phyloP scores from a whole-genome alignment of 2,329 filamentous ascomycete genomes.

The Purpureocillium takamizusanense region DNA sequence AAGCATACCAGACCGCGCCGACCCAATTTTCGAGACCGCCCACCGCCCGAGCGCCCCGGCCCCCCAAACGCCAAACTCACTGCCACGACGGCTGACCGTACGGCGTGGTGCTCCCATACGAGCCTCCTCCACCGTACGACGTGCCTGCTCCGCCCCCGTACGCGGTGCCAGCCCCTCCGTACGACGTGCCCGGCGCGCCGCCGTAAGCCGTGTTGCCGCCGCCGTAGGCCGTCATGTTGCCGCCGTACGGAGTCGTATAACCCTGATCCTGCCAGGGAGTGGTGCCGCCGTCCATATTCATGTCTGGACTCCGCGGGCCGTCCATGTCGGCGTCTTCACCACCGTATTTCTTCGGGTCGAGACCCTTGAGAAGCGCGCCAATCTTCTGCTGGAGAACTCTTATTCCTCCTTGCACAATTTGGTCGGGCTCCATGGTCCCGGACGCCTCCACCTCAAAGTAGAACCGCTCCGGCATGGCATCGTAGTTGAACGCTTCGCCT shows the following conservation, averaged over 20 bases:
- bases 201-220: conserved; percentile 63
- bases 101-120: conserved; percentile 32
- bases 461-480: conserved; percentile 75
- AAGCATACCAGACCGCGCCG: too few relatives aligned
- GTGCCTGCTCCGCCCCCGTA: conserved; percentile 54
- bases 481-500: conserved; percentile 83
- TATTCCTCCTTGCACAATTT: conserved; percentile 83
- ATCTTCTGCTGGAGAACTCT: conserved; percentile 85
- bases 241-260: conserved; percentile 60
- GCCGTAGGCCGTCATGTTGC: conserved; percentile 49
- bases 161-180: conserved; percentile 34
- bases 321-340: conserved; percentile 51
- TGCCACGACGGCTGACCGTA: conserved; percentile 44
- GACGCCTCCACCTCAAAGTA: conserved; percentile 91
- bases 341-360: conserved; percentile 38
- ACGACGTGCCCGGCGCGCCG: conserved; percentile 36
- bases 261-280: conserved; percentile 54
- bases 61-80: conserved; percentile 13
- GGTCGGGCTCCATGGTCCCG: conserved; percentile 81
- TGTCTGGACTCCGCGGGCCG: conserved; percentile 57
- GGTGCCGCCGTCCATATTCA: conserved; percentile 47
- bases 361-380: conserved; percentile 60
- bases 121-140: conserved; percentile 18
- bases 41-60: too few relatives aligned
- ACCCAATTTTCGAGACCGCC: background rate